These are phyloP conservation scores for Paramecium sonneborni DNA, from an alignment of 73 alveolate genomes.

Conservation along the genomic window DNA sequence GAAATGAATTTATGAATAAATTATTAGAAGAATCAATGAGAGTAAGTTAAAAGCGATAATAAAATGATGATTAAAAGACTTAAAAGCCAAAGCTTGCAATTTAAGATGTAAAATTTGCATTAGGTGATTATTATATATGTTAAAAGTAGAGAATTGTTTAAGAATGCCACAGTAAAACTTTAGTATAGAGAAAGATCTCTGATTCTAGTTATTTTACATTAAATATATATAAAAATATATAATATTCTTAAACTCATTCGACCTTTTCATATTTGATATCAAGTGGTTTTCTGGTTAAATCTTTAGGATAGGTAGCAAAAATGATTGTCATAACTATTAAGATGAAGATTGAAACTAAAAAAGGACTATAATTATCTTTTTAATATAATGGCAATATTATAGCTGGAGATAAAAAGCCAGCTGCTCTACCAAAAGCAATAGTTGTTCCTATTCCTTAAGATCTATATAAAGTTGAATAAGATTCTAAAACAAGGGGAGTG, in stretches of 20 bases:
- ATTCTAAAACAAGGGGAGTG: constrained; percentile 55
- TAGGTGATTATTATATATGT: not conserved
- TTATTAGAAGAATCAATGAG: constrained; percentile 20
- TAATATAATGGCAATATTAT: constrained; percentile 35
- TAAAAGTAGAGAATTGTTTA: not conserved
- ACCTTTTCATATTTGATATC: not conserved
- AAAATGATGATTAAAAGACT: not conserved
- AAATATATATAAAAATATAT: too few relatives aligned
- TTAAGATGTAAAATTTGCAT: constrained; percentile 14
- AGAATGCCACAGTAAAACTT: constrained; percentile 8
- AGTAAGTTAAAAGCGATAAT: constrained; percentile 10
- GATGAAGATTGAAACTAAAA: constrained; percentile 7
- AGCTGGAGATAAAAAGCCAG: constrained; percentile 54
- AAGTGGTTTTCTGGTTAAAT: not conserved
- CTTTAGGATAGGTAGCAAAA: constrained; percentile 3
- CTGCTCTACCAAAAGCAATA: constrained; percentile 49
- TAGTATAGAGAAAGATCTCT: not conserved
- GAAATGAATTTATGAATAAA: not conserved
- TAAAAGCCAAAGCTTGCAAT: not conserved
- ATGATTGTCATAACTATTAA: not conserved
- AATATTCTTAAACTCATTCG: not conserved
- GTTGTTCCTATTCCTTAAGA: constrained; percentile 61
- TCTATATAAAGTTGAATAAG: constrained; percentile 62
- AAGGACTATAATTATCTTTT: constrained; percentile 43
- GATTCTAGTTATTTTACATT: too few relatives aligned